Evolutionary conservation across 1,284 basidiomycete genomes (phyloP).

Genomic region (Tylopilus orsonianus): DNA sequence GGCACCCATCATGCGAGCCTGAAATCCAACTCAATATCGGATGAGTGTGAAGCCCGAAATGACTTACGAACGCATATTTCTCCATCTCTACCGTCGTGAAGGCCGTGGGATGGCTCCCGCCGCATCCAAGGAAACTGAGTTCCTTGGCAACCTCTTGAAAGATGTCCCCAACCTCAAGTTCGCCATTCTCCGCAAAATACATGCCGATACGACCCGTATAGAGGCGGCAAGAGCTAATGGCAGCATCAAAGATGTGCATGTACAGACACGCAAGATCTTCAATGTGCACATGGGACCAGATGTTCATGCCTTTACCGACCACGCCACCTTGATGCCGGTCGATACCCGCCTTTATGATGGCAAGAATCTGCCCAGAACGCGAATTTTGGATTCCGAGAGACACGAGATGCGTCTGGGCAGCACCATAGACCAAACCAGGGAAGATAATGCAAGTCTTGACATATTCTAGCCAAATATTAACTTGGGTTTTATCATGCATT

Average conservation of each 20-base stretch:
- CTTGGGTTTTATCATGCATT: not conserved
- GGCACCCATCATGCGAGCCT: slow-evolving; percentile 37
- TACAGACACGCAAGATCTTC: slow-evolving; percentile 34
- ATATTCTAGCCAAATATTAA: slow-evolving; percentile 23
- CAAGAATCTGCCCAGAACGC: slow-evolving; percentile 29
- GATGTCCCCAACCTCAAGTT: slow-evolving; percentile 27
- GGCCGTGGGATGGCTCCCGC: slow-evolving; percentile 25
- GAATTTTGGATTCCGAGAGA: slow-evolving; percentile 32
- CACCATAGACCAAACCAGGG: slow-evolving; percentile 36
- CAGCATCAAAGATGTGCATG: slow-evolving; percentile 35
- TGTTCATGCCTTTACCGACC: slow-evolving; percentile 35
- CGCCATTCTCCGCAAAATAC: slow-evolving; percentile 36
- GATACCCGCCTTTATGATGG: slow-evolving; percentile 28
- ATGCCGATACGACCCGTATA: slow-evolving; percentile 33
- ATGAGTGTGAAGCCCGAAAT: not conserved
- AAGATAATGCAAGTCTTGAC: slow-evolving; percentile 33
- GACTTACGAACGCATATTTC: slow-evolving; percentile 30
- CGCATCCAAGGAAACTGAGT: slow-evolving; percentile 26
- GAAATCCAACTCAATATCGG: slow-evolving; percentile 3
- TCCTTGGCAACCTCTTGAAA: slow-evolving; percentile 22
- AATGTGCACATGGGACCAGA: slow-evolving; percentile 36
- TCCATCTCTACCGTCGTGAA: slow-evolving; percentile 32
- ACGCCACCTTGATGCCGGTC: slow-evolving; percentile 33
- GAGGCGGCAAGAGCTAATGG: slow-evolving; percentile 21
- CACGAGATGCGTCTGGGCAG: slow-evolving; percentile 28